phyloP scores from a whole-genome alignment of 768 basidiomycete species.

The Lactifluus hygrophoroides region DNA sequence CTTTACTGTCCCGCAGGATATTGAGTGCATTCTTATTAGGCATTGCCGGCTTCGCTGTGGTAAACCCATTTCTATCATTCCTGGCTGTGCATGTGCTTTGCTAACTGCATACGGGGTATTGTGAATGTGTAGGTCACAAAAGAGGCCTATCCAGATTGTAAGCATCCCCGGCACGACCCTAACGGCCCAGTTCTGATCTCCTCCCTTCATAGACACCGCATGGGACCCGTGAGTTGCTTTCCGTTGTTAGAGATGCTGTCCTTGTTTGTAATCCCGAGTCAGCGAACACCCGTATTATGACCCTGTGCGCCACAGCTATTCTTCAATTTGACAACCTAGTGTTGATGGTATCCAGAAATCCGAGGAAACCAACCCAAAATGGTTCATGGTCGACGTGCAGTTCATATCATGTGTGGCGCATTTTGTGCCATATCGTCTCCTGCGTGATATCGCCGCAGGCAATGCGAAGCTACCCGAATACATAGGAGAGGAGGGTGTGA shows the following conservation, averaged over 20 bases:
- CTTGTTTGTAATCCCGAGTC: neutral
- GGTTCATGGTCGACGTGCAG: constrained; percentile 86
- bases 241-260: constrained; percentile 5
- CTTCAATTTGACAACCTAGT: neutral
- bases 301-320: constrained; percentile 35
- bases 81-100: neutral
- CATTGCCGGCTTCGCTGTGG: constrained; percentile 76
- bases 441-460: constrained; percentile 50
- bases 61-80: constrained; percentile 24
- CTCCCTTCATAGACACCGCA: constrained; percentile 57
- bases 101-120: neutral
- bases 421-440: constrained; percentile 70
- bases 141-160: constrained; percentile 87
- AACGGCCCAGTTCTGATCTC: constrained; percentile 1
- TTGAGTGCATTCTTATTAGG: constrained; percentile 34
- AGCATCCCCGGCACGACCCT: constrained; percentile 25
- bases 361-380: constrained; percentile 63
- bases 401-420: constrained; percentile 57
- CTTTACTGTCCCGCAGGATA: neutral
- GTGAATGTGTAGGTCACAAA: constrained; percentile 51
- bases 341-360: constrained; percentile 51
- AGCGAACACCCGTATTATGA: constrained; percentile 78
- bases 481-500: constrained; percentile 50
- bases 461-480: constrained; percentile 44
- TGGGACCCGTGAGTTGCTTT: constrained; percentile 73